Percentiles rank a stretch among this genome's conserved stretches.
phyloP scores from a whole-genome alignment of 2,329 filamentous ascomycete species.

The Acephala macrosclerotiorum region DNA sequence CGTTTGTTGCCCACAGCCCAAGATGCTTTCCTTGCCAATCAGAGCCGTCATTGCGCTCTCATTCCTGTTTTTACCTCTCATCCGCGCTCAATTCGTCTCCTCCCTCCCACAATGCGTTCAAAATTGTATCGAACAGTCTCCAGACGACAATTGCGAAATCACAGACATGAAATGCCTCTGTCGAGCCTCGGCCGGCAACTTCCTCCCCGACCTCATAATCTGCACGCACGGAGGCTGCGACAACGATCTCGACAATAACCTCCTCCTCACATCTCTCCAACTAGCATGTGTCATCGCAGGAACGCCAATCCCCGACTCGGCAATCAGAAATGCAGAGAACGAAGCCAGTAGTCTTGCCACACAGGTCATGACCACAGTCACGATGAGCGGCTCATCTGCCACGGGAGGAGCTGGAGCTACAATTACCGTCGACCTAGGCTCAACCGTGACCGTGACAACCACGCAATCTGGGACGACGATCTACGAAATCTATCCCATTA shows the following conservation, averaged over 20 bases:
- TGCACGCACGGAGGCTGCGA: constrained; percentile 51
- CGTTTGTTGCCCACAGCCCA: neutral
- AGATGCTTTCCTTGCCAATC: constrained; percentile 18
- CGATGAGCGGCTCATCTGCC: constrained; percentile 22
- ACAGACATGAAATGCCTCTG: constrained; percentile 49
- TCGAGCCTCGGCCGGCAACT: constrained; percentile 42
- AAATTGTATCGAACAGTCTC: constrained; percentile 44
- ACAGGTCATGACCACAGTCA: constrained; percentile 36
- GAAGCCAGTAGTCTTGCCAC: constrained; percentile 31
- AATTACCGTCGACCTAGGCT: constrained; percentile 12
- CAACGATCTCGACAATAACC: constrained; percentile 43
- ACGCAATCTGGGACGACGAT: constrained; percentile 19
- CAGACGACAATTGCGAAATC: constrained; percentile 44
- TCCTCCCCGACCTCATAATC: constrained; percentile 48
- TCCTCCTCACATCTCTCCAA: constrained; percentile 46
- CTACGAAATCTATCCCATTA: constrained; percentile 26
- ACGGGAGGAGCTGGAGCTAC: constrained; percentile 18
- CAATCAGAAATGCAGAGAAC: constrained; percentile 45
- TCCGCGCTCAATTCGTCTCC: constrained; percentile 38
- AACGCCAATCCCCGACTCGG: constrained; percentile 43
- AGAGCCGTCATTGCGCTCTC: constrained; percentile 18
- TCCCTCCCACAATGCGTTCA: constrained; percentile 44
- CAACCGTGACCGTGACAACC: constrained; percentile 21
- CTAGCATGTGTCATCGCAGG: constrained; percentile 44
- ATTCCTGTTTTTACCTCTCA: constrained; percentile 31